Evolutionary conservation across 2,329 filamentous ascomycete genomes (phyloP).

Genomic region (Fusarium verrucosum): DNA sequence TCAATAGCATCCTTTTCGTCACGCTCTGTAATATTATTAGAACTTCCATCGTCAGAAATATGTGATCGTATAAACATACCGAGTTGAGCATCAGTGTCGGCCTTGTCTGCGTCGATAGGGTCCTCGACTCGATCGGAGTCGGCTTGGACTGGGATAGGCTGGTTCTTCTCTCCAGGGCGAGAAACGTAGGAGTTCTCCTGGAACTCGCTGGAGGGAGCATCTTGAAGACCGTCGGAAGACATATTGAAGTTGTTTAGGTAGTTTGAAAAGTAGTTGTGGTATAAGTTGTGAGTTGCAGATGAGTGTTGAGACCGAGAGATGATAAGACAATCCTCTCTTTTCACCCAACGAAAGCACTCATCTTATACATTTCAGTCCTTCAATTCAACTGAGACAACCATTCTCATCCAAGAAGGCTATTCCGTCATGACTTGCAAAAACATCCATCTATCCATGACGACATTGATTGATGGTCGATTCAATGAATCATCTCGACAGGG

Average conservation of each 20-base stretch:
- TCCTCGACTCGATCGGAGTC: conserved; percentile 33
- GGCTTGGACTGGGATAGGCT: conserved; percentile 34
- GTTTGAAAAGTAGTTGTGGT: background rate
- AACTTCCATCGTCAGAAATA: background rate
- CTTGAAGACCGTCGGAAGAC: conserved; percentile 26
- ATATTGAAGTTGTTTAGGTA: conserved; percentile 7
- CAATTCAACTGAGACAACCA: background rate
- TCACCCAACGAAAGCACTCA: background rate
- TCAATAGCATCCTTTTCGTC: conserved; percentile 35
- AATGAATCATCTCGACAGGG: conserved; percentile 36
- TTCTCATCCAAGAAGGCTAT: background rate
- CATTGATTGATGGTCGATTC: conserved; percentile 24
- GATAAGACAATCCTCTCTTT: rapidly evolving
- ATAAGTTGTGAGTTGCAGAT: background rate
- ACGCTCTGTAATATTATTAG: conserved; percentile 14
- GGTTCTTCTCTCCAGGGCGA: conserved; percentile 30
- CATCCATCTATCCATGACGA: conserved; percentile 37
- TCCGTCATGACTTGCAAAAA: conserved; percentile 22
- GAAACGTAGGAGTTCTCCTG: conserved; percentile 33
- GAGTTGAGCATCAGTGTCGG: conserved; percentile 33
- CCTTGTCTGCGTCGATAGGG: conserved; percentile 19
- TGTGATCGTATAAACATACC: conserved; percentile 1
- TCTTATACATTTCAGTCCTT: conserved; percentile 16
- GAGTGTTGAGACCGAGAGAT: background rate
- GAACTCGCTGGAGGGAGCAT: conserved; percentile 20